Evolutionary conservation across 495 filamentous ascomycete species (phyloP).

Genomic region (Emericellopsis terricola): DNA sequence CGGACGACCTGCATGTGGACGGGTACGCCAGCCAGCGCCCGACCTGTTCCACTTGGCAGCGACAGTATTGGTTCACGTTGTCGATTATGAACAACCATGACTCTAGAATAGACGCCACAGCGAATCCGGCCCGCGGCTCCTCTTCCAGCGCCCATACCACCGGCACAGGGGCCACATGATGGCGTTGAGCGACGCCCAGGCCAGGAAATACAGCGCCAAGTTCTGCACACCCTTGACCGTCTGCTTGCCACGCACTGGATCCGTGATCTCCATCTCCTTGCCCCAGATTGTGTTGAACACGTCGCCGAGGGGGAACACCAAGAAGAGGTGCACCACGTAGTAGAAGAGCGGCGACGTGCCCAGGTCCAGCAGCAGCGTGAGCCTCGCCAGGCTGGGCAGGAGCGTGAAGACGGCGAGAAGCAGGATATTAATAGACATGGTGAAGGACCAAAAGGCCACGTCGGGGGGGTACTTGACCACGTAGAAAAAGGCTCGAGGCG

Average conservation of each 20-base stretch:
- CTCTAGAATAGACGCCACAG: slow-evolving; percentile 18
- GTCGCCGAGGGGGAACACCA: slow-evolving; percentile 3
- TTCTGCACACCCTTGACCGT: slow-evolving; percentile 7
- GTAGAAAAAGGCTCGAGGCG: slow-evolving; percentile 14
- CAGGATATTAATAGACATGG: slow-evolving; percentile 12
- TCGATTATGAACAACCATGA: too few species aligned
- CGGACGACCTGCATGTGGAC: too few species aligned
- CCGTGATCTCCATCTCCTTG: not conserved
- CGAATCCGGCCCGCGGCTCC: slow-evolving; percentile 10
- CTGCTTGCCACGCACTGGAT: slow-evolving; percentile 2
- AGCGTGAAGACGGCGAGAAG: slow-evolving; percentile 11
- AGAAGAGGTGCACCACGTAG: slow-evolving; percentile 12
- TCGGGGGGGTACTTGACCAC: slow-evolving; percentile 19
- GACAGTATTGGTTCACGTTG: too few species aligned
- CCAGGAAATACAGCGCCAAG: slow-evolving; percentile 8
- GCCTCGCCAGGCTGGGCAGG: slow-evolving; percentile 6
- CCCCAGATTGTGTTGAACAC: slow-evolving; percentile 4
- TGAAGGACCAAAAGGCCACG: slow-evolving; percentile 15
- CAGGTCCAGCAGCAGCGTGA: slow-evolving; percentile 11
- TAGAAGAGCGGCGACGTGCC: slow-evolving; percentile 19
- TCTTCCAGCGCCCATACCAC: slow-evolving; percentile 15
- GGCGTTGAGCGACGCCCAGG: slow-evolving; percentile 5
- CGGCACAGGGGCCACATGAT: slow-evolving; percentile 12
- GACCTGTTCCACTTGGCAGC: too few species aligned
- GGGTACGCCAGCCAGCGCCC: too few species aligned